phyloP scores from a whole-genome alignment of 2,329 filamentous ascomycete species.

The Paracoccidioides lutzii region DNA sequence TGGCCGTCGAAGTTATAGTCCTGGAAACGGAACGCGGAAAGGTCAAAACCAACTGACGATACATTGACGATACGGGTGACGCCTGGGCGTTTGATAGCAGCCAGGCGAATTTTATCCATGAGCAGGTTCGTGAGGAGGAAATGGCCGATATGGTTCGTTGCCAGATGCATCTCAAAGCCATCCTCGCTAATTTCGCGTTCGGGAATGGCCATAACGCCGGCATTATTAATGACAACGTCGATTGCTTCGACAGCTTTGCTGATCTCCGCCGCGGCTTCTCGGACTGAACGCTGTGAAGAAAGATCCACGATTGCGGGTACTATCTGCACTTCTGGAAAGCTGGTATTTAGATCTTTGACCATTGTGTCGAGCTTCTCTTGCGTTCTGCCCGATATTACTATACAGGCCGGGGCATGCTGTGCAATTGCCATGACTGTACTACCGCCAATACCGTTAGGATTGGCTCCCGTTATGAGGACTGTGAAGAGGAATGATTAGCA shows the following conservation, averaged over 20 bases:
- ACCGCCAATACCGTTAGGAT: constrained; percentile 24
- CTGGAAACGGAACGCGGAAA: constrained; percentile 19
- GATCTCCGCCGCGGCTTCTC: constrained; percentile 16
- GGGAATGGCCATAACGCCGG: constrained; percentile 20
- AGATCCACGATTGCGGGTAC: constrained; percentile 15
- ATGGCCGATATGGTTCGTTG: constrained; percentile 24
- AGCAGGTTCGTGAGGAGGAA: constrained; percentile 24
- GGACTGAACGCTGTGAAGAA: constrained; percentile 17
- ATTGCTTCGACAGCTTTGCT: constrained; percentile 12
- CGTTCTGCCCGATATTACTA: constrained; percentile 30
- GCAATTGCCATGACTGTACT: constrained; percentile 23
- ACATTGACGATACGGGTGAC: constrained; percentile 16
- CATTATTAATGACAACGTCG: constrained; percentile 24
- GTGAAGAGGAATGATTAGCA: not conserved
- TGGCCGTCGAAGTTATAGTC: constrained; percentile 17
- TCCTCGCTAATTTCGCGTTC: constrained; percentile 16
- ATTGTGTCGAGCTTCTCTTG: constrained; percentile 21
- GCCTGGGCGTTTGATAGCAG: constrained; percentile 3
- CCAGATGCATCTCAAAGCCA: constrained; percentile 23
- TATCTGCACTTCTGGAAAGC: not conserved
- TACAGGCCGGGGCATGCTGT: constrained; percentile 16
- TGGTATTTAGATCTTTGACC: constrained; percentile 8
- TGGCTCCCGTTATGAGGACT: constrained; percentile 31
- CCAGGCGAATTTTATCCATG: constrained; percentile 14
- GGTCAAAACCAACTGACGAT: constrained; percentile 14